phyloP scores from a whole-genome alignment of 2,329 filamentous ascomycete genomes.

The Arthrinium puccinioides region DNA sequence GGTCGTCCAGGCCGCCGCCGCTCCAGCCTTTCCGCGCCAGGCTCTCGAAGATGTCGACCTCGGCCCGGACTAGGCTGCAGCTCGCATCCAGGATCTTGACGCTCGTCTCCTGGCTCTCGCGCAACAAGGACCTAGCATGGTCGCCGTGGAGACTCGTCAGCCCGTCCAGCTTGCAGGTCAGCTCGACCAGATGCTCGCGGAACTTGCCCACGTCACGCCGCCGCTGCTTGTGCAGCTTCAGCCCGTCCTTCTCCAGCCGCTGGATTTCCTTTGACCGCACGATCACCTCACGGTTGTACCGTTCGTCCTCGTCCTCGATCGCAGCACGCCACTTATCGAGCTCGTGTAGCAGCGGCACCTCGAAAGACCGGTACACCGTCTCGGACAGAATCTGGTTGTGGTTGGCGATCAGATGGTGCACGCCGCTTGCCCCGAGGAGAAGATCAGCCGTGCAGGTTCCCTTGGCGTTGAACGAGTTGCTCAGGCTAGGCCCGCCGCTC shows the following conservation, averaged over 20 bases:
- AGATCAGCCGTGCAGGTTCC: constrained; percentile 55
- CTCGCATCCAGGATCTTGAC: constrained; percentile 55
- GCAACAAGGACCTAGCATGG: constrained; percentile 51
- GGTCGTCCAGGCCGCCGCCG: constrained; percentile 58
- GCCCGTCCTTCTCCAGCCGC: constrained; percentile 56
- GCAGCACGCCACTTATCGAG: constrained; percentile 57
- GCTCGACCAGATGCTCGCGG: constrained; percentile 53
- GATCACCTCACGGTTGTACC: constrained; percentile 48
- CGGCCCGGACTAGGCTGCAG: constrained; percentile 58
- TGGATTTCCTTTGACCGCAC: constrained; percentile 53
- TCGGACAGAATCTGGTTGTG: constrained; percentile 64
- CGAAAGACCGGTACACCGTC: constrained; percentile 61
- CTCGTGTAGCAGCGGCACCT: constrained; percentile 63
- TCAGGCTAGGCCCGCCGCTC: constrained; percentile 27
- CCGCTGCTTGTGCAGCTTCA: constrained; percentile 53
- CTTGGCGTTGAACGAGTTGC: constrained; percentile 38
- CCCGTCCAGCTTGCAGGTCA: constrained; percentile 56
- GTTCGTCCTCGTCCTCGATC: constrained; percentile 58
- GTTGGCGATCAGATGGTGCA: constrained; percentile 62
- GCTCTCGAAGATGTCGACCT: constrained; percentile 63
- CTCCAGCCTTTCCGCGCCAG: constrained; percentile 61
- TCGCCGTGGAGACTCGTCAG: constrained; percentile 53
- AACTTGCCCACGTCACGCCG: constrained; percentile 55
- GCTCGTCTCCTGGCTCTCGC: constrained; percentile 60
- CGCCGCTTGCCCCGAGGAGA: constrained; percentile 53